Base-by-base conservation (phyloP, 2,329 filamentous ascomycete species). In the Neonectria faginata region DNA sequence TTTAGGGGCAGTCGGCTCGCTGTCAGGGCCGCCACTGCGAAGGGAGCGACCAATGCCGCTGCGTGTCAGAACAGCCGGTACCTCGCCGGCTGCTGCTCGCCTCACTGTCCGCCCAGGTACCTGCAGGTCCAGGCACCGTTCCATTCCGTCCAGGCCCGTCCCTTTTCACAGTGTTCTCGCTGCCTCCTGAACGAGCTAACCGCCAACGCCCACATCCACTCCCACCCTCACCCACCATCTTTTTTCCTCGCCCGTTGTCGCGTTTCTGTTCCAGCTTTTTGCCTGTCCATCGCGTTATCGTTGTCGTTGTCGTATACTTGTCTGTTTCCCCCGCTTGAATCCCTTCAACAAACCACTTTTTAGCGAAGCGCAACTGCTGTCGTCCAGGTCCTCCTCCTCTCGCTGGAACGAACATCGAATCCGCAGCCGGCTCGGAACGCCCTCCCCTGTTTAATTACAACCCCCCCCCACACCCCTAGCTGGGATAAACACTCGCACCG, bases 391-490 rank as follows among this genome's bases (percentile, higher is more conserved):
- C 57, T 57, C 47, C 50, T 52, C 68, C 64, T 56, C 55, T 60
- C 63, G 57, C 66, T 73, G 71, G 71, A 73, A 72, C 69, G 69
- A 73, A 51, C 61, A 59, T 70, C 54, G 64, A 72, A 65, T 60
- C 62, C 53, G 61, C 64, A 63, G 64, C 62, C 62, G 62, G 68
- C 63, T 69, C 65, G 25, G 62, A 39, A 65, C 70, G 69, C 66
- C 27, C 27, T 51, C 48, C 48, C 48, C 67, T 72, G 72, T 74
- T 74, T 74, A 74, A 74, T 74, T 74, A 73, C 70, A 60, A 64
- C 60, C 54, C 69, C 55, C 69, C 55, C 72, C 72, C 70, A 66
- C 70, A 64, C 66, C 72, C 70, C 72, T 71, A 65, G 66, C 64
- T 70, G 62, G 67, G 48, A 73, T 66, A 73, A 74, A 74, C 70